Evolutionary conservation across 108 stramenopile species (phyloP).

Genomic region (Cyclostephanos tholiformis): DNA sequence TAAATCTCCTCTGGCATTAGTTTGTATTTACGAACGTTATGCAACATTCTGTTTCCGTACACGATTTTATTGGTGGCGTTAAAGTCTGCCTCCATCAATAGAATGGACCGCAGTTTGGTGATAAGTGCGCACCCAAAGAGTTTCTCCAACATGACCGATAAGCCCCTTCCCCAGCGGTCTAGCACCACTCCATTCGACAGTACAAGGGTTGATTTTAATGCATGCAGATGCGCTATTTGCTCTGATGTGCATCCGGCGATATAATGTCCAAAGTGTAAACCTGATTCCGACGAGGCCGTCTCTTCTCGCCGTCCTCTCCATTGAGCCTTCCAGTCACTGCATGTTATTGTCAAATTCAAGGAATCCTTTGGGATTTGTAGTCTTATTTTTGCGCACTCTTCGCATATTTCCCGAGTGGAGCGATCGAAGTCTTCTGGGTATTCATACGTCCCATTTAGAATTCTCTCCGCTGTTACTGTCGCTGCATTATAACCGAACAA

Average conservation of each 20-base stretch:
- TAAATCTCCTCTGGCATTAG: conserved; percentile 35
- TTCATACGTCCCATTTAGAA: too few species aligned
- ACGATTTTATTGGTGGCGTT: too few species aligned
- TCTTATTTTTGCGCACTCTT: neutral
- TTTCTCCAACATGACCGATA: too few species aligned
- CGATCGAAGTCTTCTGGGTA: too few species aligned
- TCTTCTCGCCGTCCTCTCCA: neutral
- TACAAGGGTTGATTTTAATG: neutral
- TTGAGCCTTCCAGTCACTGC: neutral
- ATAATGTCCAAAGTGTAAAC: neutral
- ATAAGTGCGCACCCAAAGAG: too few species aligned
- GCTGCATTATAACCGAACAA: conserved; percentile 5
- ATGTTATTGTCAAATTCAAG: neutral
- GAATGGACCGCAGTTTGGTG: too few species aligned
- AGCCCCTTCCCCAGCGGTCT: neutral
- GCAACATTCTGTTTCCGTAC: too few species aligned
- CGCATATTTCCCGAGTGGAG: neutral
- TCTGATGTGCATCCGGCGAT: neutral
- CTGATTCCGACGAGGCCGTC: conserved; percentile 13
- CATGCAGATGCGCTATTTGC: neutral
- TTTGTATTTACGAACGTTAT: conserved; percentile 1
- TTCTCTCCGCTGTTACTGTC: neutral
- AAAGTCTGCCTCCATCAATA: too few species aligned
- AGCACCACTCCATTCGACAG: neutral
- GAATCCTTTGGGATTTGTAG: neutral